Evolutionary conservation across 2,329 filamentous ascomycete genomes (phyloP), one percentile per base, ranked within the genome.

Genomic region (Thelonectria discophora): DNA sequence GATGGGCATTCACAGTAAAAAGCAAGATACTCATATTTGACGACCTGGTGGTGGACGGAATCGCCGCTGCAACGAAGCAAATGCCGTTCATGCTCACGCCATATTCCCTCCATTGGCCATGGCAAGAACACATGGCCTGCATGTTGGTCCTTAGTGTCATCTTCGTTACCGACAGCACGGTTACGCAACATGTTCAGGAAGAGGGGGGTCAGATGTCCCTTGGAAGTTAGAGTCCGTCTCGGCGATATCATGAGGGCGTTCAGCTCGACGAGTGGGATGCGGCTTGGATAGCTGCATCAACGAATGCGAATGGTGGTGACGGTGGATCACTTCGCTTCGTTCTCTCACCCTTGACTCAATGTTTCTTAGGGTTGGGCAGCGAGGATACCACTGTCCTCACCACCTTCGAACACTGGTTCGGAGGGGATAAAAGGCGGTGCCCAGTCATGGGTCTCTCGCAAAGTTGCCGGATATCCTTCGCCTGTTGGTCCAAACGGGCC

Each of bases 61-160:
- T 48, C 7, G 45, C 24, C 4, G 9, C 12, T 12, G 11, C 42
- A 43, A 18, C 5, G 17, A 20, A 45, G 11, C 11, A 20, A 13
- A 45, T 9, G 12, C 40, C 8, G 12, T 13, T 18, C 42, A 18
- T 20, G 3, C 17, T 45, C 42, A 45, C 42, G 17, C 42, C 20
- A 45, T 45, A 9, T 20, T 13, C 3, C 45, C 40, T 27, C 45
- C 45, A 49, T n/a, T 24, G 8, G 21, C 18, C 18, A 10, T 21
- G 2, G 5, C 17, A 55, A 30, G 27, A 30, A 60, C 34, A 56
- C 32, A 60, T 55, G 47, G 32, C 21, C 45, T 60, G 47, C 34
- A 18, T 56, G 58, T 60, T 60, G 58, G 58, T 55, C 27, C 27
- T 5, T 48, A 60, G 57, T 51, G 39, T 20, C 11, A 46, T 43